Evolutionary conservation across 139 green algal genomes (phyloP).

Genomic region (Gonium pectorale): DNA sequence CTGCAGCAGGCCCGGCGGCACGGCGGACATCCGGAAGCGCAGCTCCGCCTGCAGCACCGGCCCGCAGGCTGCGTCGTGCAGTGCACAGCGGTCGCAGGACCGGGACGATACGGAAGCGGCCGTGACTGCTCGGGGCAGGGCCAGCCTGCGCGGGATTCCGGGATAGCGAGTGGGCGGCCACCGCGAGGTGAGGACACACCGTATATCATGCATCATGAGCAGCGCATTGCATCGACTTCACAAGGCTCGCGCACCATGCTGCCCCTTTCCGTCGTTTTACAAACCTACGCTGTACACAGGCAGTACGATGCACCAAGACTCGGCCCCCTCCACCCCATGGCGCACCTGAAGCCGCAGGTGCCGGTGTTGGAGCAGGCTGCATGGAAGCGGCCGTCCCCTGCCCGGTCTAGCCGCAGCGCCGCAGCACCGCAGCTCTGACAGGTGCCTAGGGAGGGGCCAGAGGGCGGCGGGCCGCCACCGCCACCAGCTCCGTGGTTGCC

Average conservation of each 20-base stretch:
- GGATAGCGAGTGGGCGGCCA: too few species aligned
- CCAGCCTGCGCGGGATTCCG: conserved; percentile 32
- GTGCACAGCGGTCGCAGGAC: conserved; percentile 17
- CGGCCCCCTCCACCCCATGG: not conserved
- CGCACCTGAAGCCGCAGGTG: conserved; percentile 45
- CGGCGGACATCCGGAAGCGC: conserved; percentile 13
- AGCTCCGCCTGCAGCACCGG: conserved; percentile 1
- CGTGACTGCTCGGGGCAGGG: conserved; percentile 45
- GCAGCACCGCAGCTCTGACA: conserved; percentile 62
- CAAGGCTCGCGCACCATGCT: too few species aligned
- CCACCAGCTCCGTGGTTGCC: not conserved
- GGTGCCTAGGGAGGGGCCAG: conserved; percentile 33
- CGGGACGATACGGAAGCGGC: not conserved
- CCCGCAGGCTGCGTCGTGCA: not conserved
- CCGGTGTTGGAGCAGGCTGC: conserved; percentile 24
- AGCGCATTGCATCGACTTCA: too few species aligned
- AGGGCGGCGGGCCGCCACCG: not conserved
- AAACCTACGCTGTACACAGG: too few species aligned
- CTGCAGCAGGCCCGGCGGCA: conserved; percentile 38
- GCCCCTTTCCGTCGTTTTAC: too few species aligned
- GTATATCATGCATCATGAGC: too few species aligned
- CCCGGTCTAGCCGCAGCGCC: not conserved
- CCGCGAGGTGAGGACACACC: too few species aligned
- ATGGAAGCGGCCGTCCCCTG: not conserved
- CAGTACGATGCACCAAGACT: too few species aligned